phyloP scores from a whole-genome alignment of 768 basidiomycete genomes.

The Sarcodon sp. region DNA sequence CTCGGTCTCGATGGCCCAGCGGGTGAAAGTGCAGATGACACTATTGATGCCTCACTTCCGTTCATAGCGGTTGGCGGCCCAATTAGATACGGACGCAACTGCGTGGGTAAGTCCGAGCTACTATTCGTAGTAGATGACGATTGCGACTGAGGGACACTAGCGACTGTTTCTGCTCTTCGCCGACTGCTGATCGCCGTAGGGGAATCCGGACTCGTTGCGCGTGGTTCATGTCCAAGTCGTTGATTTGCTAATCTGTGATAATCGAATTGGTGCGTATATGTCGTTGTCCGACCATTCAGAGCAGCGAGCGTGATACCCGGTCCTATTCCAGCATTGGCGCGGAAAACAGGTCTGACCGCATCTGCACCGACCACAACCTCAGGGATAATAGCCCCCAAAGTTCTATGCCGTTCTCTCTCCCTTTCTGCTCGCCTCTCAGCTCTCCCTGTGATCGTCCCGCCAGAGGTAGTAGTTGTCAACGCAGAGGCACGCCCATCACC shows the following conservation, averaged over 20 bases:
- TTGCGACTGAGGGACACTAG: background rate
- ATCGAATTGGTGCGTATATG: conserved; percentile 1
- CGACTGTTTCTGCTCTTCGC: conserved; percentile 18
- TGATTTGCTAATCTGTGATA: background rate
- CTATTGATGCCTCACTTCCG: background rate
- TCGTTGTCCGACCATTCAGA: background rate
- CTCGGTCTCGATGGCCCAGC: background rate
- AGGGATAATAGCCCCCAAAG: background rate
- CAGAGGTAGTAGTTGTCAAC: conserved; percentile 3
- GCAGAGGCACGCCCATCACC: conserved; percentile 8
- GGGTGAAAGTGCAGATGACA: background rate
- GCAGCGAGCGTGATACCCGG: conserved; percentile 7
- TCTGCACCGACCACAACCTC: conserved; percentile 14
- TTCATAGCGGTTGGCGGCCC: background rate
- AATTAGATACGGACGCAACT: background rate
- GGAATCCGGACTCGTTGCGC: background rate
- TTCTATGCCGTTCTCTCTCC: conserved; percentile 16
- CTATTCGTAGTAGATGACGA: background rate
- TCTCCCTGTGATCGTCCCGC: conserved; percentile 8
- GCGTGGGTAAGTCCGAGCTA: background rate
- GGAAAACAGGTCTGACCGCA: conserved; percentile 2
- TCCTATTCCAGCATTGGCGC: conserved; percentile 7
- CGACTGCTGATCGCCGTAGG: conserved; percentile 5
- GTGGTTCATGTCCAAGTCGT: background rate
- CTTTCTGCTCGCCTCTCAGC: conserved; percentile 25